phyloP scores from a whole-genome alignment of 768 basidiomycete species.

The Agrocybe pediades region DNA sequence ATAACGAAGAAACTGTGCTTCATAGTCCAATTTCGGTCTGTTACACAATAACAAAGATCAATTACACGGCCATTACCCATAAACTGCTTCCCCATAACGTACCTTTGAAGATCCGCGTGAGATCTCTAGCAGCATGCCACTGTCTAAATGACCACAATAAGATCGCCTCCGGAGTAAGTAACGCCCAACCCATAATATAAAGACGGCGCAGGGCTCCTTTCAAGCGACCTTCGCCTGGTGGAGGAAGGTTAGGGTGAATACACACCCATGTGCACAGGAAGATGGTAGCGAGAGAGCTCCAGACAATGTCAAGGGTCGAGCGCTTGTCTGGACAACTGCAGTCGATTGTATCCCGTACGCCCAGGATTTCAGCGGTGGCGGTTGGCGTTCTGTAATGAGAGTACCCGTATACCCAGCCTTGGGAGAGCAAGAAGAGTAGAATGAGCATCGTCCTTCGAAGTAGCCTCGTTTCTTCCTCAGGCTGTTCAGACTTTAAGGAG shows the following conservation, averaged over 20 bases:
- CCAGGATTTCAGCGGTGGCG: no score
- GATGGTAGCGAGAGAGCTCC: constrained; percentile 14
- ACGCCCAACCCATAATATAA: background rate
- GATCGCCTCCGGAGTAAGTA: constrained; percentile 13
- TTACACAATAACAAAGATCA: background rate
- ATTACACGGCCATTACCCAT: no score
- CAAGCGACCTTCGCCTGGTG: background rate
- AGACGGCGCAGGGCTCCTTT: background rate
- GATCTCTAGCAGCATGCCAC: constrained; percentile 4
- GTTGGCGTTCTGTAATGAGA: no score
- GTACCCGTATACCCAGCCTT: no score
- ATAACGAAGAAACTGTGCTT: constrained; percentile 12
- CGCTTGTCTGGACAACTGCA: constrained; percentile 4
- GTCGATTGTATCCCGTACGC: no score
- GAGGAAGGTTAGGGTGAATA: constrained; percentile 16
- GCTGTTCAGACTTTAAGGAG: no score
- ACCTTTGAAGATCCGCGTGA: background rate
- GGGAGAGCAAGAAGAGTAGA: no score
- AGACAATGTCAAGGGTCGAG: constrained; percentile 10
- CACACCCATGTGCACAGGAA: constrained; percentile 16
- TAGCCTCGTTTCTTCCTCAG: no score
- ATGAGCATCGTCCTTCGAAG: no score
- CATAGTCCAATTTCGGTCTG: constrained; percentile 4
- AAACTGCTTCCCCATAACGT: no score
- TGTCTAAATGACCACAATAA: constrained; percentile 13